These are phyloP conservation scores for Hanseniaspora occidentalis DNA, from an alignment of 805 yeast genomes.

Conservation along the genomic window DNA sequence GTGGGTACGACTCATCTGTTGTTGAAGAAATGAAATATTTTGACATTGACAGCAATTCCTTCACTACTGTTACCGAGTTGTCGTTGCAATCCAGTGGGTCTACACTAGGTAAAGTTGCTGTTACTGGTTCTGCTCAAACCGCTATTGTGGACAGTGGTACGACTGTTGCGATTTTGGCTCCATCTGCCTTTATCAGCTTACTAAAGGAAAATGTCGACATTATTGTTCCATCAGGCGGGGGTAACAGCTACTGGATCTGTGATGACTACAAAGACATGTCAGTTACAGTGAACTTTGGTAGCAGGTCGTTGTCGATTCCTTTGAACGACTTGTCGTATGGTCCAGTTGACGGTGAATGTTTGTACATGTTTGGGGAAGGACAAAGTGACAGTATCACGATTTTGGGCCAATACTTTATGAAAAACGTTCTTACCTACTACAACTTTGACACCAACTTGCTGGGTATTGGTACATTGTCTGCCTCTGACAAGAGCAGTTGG, in stretches of 20 bases:
- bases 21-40: slow-evolving; percentile 1
- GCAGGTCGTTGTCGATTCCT: slow-evolving; percentile 1
- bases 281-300: slow-evolving; percentile 1
- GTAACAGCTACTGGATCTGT: slow-evolving; percentile 4
- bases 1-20: slow-evolving; percentile 4
- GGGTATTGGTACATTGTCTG: slow-evolving; percentile 3
- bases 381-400: slow-evolving; percentile 1
- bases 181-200: not conserved
- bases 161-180: slow-evolving; percentile 4
- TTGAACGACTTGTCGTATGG: slow-evolving; percentile 5
- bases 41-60: slow-evolving; percentile 1
- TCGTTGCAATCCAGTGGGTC: not conserved
- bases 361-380: slow-evolving; percentile 3
- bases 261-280: slow-evolving; percentile 3
- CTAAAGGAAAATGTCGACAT: not conserved
- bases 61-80: not conserved
- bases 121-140: not conserved
- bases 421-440: slow-evolving; percentile 5
- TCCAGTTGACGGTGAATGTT: slow-evolving; percentile 2
- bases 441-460: slow-evolving; percentile 3
- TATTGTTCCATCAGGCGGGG: not conserved
- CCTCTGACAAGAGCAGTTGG: not conserved
- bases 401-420: slow-evolving; percentile 7
- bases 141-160: slow-evolving; percentile 6
- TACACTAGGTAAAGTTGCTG: not conserved